Percentiles rank a stretch among this genome's conserved stretches.
phyloP scores from a whole-genome alignment of 108 stramenopile species.

The Nitzschia sp. region DNA sequence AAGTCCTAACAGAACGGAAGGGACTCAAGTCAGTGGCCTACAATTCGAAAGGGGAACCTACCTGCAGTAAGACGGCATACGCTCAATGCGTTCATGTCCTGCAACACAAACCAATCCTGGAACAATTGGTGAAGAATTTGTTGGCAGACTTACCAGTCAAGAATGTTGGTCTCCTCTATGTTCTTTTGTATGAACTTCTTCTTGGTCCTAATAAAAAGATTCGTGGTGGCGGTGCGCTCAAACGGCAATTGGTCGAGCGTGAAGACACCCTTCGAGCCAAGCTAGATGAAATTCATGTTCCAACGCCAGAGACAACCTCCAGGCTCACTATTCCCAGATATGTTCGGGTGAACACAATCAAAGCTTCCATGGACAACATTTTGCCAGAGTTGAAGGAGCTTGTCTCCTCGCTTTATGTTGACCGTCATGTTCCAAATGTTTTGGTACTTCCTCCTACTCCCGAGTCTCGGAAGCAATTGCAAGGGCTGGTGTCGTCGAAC shows the following conservation, averaged over 20 bases:
- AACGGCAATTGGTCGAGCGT: slow-evolving; percentile 72
- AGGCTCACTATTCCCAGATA: slow-evolving; percentile 67
- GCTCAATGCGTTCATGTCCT: slow-evolving; percentile 59
- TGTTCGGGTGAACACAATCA: slow-evolving; percentile 81
- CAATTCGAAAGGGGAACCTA: slow-evolving; percentile 46
- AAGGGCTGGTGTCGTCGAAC: slow-evolving; percentile 70
- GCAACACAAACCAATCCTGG: slow-evolving; percentile 34
- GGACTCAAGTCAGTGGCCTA: slow-evolving; percentile 63
- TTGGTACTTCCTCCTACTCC: slow-evolving; percentile 67
- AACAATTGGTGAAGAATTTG: slow-evolving; percentile 27
- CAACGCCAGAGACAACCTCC: background rate
- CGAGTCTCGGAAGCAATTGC: slow-evolving; percentile 37
- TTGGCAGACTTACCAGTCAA: slow-evolving; percentile 11
- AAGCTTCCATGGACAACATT: slow-evolving; percentile 35
- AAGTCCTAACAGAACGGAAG: slow-evolving; percentile 37
- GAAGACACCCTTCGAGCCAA: slow-evolving; percentile 45
- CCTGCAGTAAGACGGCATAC: slow-evolving; percentile 51
- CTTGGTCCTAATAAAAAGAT: slow-evolving; percentile 78
- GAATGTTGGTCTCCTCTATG: slow-evolving; percentile 58
- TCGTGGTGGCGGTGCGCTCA: slow-evolving; percentile 80
- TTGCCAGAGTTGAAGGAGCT: slow-evolving; percentile 32
- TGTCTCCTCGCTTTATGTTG: slow-evolving; percentile 46
- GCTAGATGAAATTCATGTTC: slow-evolving; percentile 22
- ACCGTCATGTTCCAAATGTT: slow-evolving; percentile 82
- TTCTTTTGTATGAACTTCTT: slow-evolving; percentile 80